These are phyloP conservation scores for Coemansia javaensis DNA, from an alignment of 192 early-diverging fungal genomes.

Conservation along the genomic window DNA sequence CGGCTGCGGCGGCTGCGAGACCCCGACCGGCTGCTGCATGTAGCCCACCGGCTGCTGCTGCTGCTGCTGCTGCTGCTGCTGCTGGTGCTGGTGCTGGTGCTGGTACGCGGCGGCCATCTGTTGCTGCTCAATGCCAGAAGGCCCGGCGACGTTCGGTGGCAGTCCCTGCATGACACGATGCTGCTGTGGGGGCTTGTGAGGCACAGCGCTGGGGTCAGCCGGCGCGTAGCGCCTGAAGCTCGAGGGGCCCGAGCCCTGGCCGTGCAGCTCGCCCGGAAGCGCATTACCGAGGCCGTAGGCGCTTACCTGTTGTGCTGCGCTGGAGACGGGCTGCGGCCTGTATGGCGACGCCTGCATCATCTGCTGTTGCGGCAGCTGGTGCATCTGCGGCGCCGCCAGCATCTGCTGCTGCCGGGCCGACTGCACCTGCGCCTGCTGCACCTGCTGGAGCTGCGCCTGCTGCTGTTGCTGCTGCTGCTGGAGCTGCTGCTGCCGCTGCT, in stretches of 20 bases:
- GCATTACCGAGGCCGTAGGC: slow-evolving; percentile 26
- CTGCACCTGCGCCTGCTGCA: slow-evolving; percentile 8
- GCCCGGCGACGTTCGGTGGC: slow-evolving; percentile 24
- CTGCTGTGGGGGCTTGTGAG: slow-evolving; percentile 40
- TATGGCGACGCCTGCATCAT: slow-evolving; percentile 33
- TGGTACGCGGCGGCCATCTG: slow-evolving; percentile 29
- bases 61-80: slow-evolving; percentile 23
- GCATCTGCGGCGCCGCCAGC: slow-evolving; percentile 15
- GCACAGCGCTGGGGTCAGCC: slow-evolving; percentile 27
- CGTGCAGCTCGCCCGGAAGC: slow-evolving; percentile 10
- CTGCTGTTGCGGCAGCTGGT: slow-evolving; percentile 31
- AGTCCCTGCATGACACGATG: slow-evolving; percentile 43
- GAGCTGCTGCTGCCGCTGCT: slow-evolving; percentile 32
- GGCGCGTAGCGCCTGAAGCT: slow-evolving; percentile 46
- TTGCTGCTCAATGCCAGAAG: slow-evolving; percentile 26
- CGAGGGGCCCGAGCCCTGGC: slow-evolving; percentile 16
- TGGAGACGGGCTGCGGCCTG: slow-evolving; percentile 37
- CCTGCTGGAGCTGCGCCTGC: slow-evolving; percentile 13
- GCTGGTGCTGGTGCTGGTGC: slow-evolving; percentile 13
- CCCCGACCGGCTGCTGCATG: slow-evolving; percentile 31
- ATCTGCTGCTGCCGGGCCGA: no score
- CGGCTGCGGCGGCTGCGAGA: slow-evolving; percentile 22
- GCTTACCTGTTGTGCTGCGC: slow-evolving; percentile 49
- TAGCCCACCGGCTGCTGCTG: slow-evolving; percentile 36
- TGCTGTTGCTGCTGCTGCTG: slow-evolving; percentile 19